A percentile compares a stretch with the other conserved stretches of the same genome.
phyloP scores from a whole-genome alignment of 257 asterid genomes.

The Solanum bulbocastanum region DNA sequence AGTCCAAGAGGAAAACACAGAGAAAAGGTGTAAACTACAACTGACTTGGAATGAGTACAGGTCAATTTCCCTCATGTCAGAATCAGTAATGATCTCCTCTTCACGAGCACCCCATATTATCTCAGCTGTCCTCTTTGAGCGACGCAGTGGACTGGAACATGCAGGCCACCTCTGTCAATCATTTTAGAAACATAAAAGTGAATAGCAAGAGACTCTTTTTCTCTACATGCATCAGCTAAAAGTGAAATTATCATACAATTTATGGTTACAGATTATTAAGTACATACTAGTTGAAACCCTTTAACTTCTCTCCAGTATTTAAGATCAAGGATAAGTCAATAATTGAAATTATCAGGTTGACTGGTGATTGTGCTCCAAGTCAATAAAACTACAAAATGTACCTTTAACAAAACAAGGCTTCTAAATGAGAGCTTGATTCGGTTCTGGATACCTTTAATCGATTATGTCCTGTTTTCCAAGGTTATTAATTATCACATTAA shows the following conservation, averaged over 20 bases:
- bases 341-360: too few relatives aligned
- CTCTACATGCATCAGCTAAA: not conserved
- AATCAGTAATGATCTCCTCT: slow-evolving; percentile 68
- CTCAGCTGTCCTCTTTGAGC: slow-evolving; percentile 95
- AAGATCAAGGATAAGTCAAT: not conserved
- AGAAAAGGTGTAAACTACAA: not conserved
- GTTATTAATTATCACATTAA: too few relatives aligned
- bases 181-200: not conserved
- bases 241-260: not conserved
- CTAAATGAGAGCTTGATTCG: too few relatives aligned
- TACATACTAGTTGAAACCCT: not conserved
- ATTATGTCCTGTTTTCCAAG: too few relatives aligned
- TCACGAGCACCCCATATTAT: slow-evolving; percentile 76
- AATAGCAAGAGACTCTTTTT: not conserved
- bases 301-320: not conserved
- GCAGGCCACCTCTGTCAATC: slow-evolving; percentile 5
- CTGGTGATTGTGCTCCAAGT: too few relatives aligned
- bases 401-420: too few relatives aligned
- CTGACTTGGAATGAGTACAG: slow-evolving; percentile 92
- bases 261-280: not conserved
- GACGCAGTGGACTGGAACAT: slow-evolving; percentile 61
- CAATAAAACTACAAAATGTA: too few relatives aligned
- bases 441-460: too few relatives aligned
- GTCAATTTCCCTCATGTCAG: slow-evolving; percentile 82
- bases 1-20: not conserved